Evolutionary conservation across 225 moss, liverwort and hornwort genomes (phyloP), one percentile per base, ranked within the genome.

Genomic region (Thuidium tamariscinum): DNA sequence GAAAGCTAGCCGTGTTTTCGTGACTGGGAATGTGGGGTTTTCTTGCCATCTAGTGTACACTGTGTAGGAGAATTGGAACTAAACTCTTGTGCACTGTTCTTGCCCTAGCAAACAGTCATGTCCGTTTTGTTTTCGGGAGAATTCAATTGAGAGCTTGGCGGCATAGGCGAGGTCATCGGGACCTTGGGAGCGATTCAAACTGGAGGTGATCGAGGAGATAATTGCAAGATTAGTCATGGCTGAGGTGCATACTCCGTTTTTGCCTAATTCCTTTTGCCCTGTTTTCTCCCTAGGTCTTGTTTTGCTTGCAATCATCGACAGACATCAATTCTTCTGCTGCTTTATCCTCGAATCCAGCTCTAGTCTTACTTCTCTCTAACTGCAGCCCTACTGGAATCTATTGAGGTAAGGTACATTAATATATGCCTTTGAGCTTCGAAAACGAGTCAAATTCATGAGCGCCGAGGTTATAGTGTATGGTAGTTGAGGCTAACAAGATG

Each of bases 191-290:
- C 42, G 39, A 77, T 39, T 57, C 87, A 25, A 60, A 34, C 79
- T 86, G 74, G 51, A 37, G 56, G 72, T 44, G 78, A 64, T 27
- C 42, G n/a, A 39, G 65, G 56, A 36, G 89, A 61, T 72, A 7
- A 82, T 55, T 59, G 79, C 68, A 86, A 16, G 21, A 59, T 39
- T 72, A n/a, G 26, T 7, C 23, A 91, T 91, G 91, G 85, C 91
- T 64, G 89, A 91, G 91, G 91, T 91, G n/a, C 59, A 72, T 48
- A 32, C 57, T 73, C 74, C 74, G 81, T 57, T 68, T 69, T 44
- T 32, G 69, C 78, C 74, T 17, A 10, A 59, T 66, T 82, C 59
- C 11, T 37, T 25, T 71, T 74, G 59, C 34, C 46, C 69, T 82
- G 32, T 60, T 51, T 67, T 76, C 36, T 76, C 75, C 62, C 34